Base-by-base conservation (phyloP, 2,329 filamentous ascomycete genomes). In the Colletotrichum orbiculare region DNA sequence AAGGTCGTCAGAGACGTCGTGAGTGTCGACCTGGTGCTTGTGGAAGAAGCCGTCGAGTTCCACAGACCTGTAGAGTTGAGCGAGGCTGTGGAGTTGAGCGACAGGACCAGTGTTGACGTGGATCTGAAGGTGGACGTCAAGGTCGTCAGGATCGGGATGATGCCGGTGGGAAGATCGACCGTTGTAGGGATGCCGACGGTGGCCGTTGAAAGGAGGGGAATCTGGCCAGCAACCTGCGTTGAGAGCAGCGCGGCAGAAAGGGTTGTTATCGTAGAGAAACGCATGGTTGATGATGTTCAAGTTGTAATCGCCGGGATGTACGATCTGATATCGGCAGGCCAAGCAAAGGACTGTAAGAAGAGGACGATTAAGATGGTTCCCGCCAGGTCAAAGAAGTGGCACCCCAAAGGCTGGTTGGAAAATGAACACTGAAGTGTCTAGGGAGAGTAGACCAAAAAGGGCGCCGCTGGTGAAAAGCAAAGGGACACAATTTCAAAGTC, bases 391-490 rank as follows among this genome's bases (percentile, higher is more conserved):
- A 6, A 58, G 50, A 17, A 49, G 42, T 17, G n/a, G 42, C 45
- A 37, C 46, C 38, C 33, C 13, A 17, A 58, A 50, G 33, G 25
- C 33, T 48, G 38, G 3, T 39, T 43, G 45, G 35, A 41, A 35
- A 9, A 34, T 34, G 43, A 43, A 57, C 54, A 49, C 54, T 10
- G 17, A 25, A 35, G 46, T 50, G 46, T 50, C 25, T 49, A 58
- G 46, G 46, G 55, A 58, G 55, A 43, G 55, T 43, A 39, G 12
- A 33, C 42, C 55, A 58, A 42, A 50, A 46, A 13, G 17, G 10
- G 37, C 25, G 25, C 25, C 25, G 25, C 25, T 25, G 46, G 2
- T 58, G 55, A 42, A 15, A 35, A 12, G 34, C 15, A 38, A 58
- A 5, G 25, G 25, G 25, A 25, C 25, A 5, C 25, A 25, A 25